Evolutionary conservation across 495 filamentous ascomycete species (phyloP), one percentile per base, ranked within the genome.

Genomic region (Penicillium odoratum): DNA sequence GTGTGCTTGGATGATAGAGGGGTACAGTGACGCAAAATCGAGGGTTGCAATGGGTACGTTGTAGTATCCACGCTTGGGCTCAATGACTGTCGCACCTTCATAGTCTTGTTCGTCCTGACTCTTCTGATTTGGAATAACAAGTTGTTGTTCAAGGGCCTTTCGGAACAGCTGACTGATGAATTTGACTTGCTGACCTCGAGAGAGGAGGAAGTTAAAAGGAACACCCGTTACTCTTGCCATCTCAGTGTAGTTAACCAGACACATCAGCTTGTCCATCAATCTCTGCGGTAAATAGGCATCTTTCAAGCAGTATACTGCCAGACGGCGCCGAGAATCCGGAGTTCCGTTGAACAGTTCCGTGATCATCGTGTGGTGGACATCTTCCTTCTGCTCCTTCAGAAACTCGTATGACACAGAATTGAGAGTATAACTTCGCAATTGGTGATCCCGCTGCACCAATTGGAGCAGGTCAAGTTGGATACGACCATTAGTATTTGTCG

Each of bases 141-240:
- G 82, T 36, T 90, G 86, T 62, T 98, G 88, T 58, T 98, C 91
- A 48, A 91, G 71, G 2, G 94, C 94, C 71, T 97, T 97, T 34
- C 94, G 88, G 80, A 94, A 99, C 7, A 99, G 82, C 69, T 99
- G 94, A 66, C 92, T 97, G 72, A 99, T 82, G 76, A 99, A 98
- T 66, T 96, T 97, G 65, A 98, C 89, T 70, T 99, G 94, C 68
- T 99, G 94, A 46, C 94, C 94, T 68, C 91, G 85, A 28, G 95
- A 82, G 4, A 99, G 83, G 18, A 99, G 83, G 66, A 88, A 97
- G 65, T 95, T 97, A 80, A 98, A 99, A 1, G 94, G 95, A 1
- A 99, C 93, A 58, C 94, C 94, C 16, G 94, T 99, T 68, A 99
- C 94, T 83, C 94, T 94, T 42, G 94, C 94, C 94, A 99, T 99